Conservation (phyloP, 1,284 basidiomycete genomes). For the Ceratobasidium sp. region DNA sequence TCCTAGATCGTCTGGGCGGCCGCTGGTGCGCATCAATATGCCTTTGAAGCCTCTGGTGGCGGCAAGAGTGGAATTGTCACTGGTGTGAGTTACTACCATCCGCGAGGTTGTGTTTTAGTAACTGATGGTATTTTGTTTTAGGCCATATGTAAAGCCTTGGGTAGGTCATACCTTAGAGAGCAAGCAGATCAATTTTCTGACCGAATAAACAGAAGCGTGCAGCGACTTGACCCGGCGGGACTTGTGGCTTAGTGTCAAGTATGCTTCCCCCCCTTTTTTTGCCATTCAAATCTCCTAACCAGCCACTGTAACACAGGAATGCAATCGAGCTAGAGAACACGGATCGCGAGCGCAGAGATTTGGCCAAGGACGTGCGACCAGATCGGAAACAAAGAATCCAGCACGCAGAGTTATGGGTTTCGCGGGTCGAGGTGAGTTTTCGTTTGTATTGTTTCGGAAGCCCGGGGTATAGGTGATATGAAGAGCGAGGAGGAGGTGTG, state of each 20-base stretch:
- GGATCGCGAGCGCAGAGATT: constrained; percentile 14
- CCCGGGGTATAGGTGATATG: neutral
- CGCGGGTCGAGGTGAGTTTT: constrained; percentile 14
- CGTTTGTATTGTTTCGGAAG: neutral
- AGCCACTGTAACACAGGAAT: neutral
- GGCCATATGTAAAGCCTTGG: constrained; percentile 31
- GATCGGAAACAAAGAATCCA: constrained; percentile 5
- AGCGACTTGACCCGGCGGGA: neutral
- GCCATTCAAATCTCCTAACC: neutral
- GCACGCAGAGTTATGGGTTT: constrained; percentile 42
- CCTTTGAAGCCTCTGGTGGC: constrained; percentile 32
- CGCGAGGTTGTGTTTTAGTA: neutral
- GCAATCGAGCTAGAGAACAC: constrained; percentile 23
- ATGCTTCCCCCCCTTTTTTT: neutral
- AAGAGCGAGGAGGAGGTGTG: neutral
- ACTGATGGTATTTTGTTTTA: neutral
- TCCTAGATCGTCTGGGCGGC: constrained; percentile 36
- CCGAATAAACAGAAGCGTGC: neutral
- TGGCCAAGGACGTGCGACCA: constrained; percentile 7
- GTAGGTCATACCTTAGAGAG: neutral
- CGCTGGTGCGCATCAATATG: constrained; percentile 19
- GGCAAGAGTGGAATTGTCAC: constrained; percentile 35
- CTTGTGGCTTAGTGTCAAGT: constrained; percentile 26
- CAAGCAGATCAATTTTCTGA: neutral
- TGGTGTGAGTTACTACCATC: neutral